phyloP scores from a whole-genome alignment of 345 rosid species.

The Hirschfeldia incana region DNA sequence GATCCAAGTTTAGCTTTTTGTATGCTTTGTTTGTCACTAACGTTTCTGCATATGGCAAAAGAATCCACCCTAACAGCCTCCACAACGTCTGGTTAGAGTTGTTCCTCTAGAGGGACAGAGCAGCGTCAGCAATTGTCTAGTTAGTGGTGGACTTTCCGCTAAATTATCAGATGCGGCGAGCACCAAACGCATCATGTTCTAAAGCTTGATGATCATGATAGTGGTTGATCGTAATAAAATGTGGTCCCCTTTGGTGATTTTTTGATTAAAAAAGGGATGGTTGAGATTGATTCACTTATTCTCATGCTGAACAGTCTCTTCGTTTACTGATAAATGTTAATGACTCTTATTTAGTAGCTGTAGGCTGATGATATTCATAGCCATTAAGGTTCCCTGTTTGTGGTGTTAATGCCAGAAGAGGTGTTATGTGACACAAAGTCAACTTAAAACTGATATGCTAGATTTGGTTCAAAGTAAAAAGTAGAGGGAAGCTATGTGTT shows the following conservation, averaged over 20 bases:
- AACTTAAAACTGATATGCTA: slow-evolving; percentile 12
- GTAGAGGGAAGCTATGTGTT: slow-evolving; percentile 21
- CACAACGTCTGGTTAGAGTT: slow-evolving; percentile 42
- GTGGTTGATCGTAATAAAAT: slow-evolving; percentile 26
- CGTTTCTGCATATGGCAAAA: slow-evolving; percentile 37
- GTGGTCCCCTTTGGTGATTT: slow-evolving; percentile 33
- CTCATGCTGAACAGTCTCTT: slow-evolving; percentile 22
- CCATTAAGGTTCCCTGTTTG: slow-evolving; percentile 11
- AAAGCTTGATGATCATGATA: slow-evolving; percentile 36
- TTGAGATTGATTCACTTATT: slow-evolving; percentile 31
- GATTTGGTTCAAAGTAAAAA: slow-evolving; percentile 13
- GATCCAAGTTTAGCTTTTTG: slow-evolving; percentile 20
- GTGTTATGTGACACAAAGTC: slow-evolving; percentile 24
- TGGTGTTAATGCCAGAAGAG: slow-evolving; percentile 13
- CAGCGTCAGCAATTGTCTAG: slow-evolving; percentile 37
- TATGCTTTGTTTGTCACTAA: slow-evolving; percentile 32
- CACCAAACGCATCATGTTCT: slow-evolving; percentile 41
- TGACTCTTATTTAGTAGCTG: slow-evolving; percentile 4
- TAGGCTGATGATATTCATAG: slow-evolving; percentile 8
- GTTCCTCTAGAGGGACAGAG: slow-evolving; percentile 36
- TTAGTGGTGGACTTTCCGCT: slow-evolving; percentile 35
- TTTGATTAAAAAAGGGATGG: slow-evolving; percentile 28
- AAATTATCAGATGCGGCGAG: slow-evolving; percentile 42
- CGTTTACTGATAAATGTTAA: slow-evolving; percentile 14
- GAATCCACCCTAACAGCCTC: slow-evolving; percentile 31